Base-by-base conservation (phyloP, 1,284 basidiomycete genomes). In the Schizophyllum amplum region DNA sequence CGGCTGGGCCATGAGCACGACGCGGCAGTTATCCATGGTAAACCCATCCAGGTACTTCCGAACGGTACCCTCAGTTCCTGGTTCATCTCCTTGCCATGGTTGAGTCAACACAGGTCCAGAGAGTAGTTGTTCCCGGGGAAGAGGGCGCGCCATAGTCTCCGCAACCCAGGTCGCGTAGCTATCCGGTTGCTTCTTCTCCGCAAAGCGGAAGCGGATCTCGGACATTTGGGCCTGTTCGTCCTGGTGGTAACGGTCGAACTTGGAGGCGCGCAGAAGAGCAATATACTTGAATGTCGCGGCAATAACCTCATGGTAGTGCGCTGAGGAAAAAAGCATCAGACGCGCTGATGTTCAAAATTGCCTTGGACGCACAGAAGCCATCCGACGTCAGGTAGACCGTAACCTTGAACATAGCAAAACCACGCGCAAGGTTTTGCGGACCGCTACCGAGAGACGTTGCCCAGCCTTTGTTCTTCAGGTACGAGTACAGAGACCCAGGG, bases 401-500 rank as follows among this genome's bases (percentile, higher is more conserved):
- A 47, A 93, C 72, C 71, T 92, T 95, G 75, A 98, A 94, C 77
- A 93, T 90, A 54, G 86, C 87, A 69, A 98, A 96, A 2, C 91
- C 90, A 63, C 87, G 77, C 3, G 83, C 94, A 20, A 89, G 80
- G 56, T 83, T 79, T 58, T 90, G 87, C 1, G 83, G 78, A 3
- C 92, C 93, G 47, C 87, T 80, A 57, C 81, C 85, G 51, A 99
- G 76, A 22, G 79, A 78, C 57, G 91, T 94, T 53, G 90, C 84
- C 95, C 95, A 98, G 4, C 95, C 94, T 67, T 90, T 88, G 63
- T 81, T 78, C 75, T 98, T 99, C 60, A 99, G 78, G 70, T 94
- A 93, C 1, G 93, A 93, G 63, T 95, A 81, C 48, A 99, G 75
- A 0, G 94, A 98, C 1, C 97, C 97, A 46, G 90, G 86, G 3